A percentile compares a stretch with the other conserved stretches of the same genome.
Evolutionary conservation across 768 basidiomycete genomes (phyloP).

Genomic region (Tephrocybe rancida): DNA sequence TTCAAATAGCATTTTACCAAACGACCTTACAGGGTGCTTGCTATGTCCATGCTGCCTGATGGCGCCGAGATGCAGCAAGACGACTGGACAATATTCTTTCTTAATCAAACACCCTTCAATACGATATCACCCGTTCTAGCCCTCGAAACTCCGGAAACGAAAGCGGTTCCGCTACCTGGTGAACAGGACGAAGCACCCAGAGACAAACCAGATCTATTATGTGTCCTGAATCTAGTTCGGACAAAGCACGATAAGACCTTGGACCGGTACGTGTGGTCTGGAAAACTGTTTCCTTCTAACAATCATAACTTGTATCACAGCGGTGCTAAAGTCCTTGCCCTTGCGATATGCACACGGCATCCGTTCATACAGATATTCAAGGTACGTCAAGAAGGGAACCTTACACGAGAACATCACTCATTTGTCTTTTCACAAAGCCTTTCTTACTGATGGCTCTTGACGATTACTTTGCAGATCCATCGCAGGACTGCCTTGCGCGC

Average conservation of each 20-base stretch:
- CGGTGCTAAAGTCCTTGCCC: slow-evolving; percentile 91
- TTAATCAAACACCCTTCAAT: slow-evolving; percentile 92
- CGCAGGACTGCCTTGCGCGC: slow-evolving; percentile 85
- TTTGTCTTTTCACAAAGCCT: slow-evolving; percentile 54
- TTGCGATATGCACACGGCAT: slow-evolving; percentile 92
- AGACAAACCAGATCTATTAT: slow-evolving; percentile 63
- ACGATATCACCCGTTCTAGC: slow-evolving; percentile 83
- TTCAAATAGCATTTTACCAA: slow-evolving; percentile 11
- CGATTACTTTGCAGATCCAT: slow-evolving; percentile 90
- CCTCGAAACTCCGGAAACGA: slow-evolving; percentile 57
- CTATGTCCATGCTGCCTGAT: slow-evolving; percentile 98
- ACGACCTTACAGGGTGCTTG: slow-evolving; percentile 66
- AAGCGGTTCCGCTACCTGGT: slow-evolving; percentile 35
- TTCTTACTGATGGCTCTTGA: slow-evolving; percentile 92
- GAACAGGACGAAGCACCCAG: slow-evolving; percentile 27
- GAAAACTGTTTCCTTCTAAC: neutral
- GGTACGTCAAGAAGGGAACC: slow-evolving; percentile 36
- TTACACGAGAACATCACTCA: neutral
- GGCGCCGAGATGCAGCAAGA: slow-evolving; percentile 93
- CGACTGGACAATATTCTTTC: slow-evolving; percentile 99
- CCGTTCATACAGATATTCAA: slow-evolving; percentile 97
- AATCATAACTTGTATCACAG: slow-evolving; percentile 39
- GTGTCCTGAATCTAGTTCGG: slow-evolving; percentile 88
- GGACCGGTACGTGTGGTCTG: slow-evolving; percentile 59
- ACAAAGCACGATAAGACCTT: slow-evolving; percentile 89